A percentile compares a stretch with the other conserved stretches of the same genome.
Evolutionary conservation across 176 grass and related monocot genomes (phyloP).

Genomic region (Zoysia japonica): DNA sequence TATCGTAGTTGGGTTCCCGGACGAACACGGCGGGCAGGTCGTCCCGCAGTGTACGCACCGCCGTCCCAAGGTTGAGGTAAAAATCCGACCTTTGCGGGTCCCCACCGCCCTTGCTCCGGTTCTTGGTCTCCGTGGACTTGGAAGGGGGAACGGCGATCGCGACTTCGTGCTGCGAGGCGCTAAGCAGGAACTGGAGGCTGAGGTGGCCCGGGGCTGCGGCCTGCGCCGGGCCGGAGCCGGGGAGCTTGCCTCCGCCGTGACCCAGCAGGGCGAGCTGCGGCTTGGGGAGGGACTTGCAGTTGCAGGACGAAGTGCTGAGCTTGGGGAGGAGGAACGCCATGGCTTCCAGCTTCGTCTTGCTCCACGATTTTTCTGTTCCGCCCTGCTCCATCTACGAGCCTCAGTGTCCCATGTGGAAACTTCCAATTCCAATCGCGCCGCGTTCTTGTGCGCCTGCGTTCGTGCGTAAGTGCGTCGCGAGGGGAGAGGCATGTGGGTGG

Average conservation of each 20-base stretch:
- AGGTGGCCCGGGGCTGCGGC: conserved; percentile 29
- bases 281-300: conserved; percentile 36
- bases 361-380: conserved; percentile 22
- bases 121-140: conserved; percentile 43
- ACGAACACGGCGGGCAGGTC: conserved; percentile 80
- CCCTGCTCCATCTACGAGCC: conserved; percentile 6
- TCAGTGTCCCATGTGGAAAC: conserved; percentile 37
- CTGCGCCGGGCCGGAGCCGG: not conserved
- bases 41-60: conserved; percentile 86
- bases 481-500: conserved; percentile 56
- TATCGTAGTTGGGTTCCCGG: conserved; percentile 79
- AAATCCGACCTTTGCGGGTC: conserved; percentile 48
- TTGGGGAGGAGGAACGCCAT: conserved; percentile 95
- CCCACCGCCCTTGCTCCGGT: conserved; percentile 29
- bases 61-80: conserved; percentile 92
- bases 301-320: conserved; percentile 62
- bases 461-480: not conserved
- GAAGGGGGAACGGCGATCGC: conserved; percentile 28
- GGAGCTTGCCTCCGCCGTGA: not conserved
- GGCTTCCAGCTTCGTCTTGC: conserved; percentile 19
- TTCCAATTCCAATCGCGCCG: conserved; percentile 36
- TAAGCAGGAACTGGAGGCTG: conserved; percentile 41
- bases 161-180: conserved; percentile 54
- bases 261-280: not conserved
- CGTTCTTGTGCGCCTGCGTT: conserved; percentile 28